Evolutionary conservation across 2,329 filamentous ascomycete species (phyloP).

Genomic region (Phialemonium atrogriseum): DNA sequence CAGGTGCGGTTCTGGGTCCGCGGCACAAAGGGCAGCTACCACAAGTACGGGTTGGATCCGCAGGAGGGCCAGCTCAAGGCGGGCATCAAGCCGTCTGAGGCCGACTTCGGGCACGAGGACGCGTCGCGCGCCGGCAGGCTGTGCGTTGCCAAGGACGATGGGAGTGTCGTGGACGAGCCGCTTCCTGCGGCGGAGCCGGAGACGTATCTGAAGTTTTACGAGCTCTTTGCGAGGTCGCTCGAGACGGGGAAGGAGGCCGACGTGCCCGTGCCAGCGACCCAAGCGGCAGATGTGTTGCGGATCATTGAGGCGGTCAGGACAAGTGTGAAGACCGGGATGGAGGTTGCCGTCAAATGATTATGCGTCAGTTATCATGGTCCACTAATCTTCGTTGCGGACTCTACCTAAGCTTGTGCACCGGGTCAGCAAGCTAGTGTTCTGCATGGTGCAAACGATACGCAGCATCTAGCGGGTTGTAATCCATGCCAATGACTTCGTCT

Average conservation of each 20-base stretch:
- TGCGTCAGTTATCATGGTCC: no score
- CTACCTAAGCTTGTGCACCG: no score
- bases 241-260: slow-evolving; percentile 38
- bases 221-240: slow-evolving; percentile 39
- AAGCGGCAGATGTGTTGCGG: slow-evolving; percentile 44
- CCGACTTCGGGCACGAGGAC: slow-evolving; percentile 57
- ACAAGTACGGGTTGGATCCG: slow-evolving; percentile 61
- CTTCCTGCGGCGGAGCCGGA: slow-evolving; percentile 53
- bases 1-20: slow-evolving; percentile 73
- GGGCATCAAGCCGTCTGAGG: slow-evolving; percentile 53
- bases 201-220: slow-evolving; percentile 64
- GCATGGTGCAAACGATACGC: no score
- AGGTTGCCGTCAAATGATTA: no score
- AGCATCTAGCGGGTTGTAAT: no score
- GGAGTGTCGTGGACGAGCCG: slow-evolving; percentile 37
- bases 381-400: no score
- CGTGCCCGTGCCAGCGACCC: slow-evolving; percentile 42
- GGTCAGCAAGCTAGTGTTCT: no score
- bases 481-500: no score
- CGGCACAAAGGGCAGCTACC: slow-evolving; percentile 66
- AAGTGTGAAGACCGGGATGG: slow-evolving; percentile 38
- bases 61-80: slow-evolving; percentile 67
- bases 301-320: slow-evolving; percentile 44
- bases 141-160: slow-evolving; percentile 44
- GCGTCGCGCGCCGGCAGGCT: slow-evolving; percentile 50